A percentile compares a stretch with the other conserved stretches of the same genome.
These are phyloP conservation scores for Mortierella sp. DNA, from an alignment of 371 early-diverging fungal genomes.

Conservation along the genomic window DNA sequence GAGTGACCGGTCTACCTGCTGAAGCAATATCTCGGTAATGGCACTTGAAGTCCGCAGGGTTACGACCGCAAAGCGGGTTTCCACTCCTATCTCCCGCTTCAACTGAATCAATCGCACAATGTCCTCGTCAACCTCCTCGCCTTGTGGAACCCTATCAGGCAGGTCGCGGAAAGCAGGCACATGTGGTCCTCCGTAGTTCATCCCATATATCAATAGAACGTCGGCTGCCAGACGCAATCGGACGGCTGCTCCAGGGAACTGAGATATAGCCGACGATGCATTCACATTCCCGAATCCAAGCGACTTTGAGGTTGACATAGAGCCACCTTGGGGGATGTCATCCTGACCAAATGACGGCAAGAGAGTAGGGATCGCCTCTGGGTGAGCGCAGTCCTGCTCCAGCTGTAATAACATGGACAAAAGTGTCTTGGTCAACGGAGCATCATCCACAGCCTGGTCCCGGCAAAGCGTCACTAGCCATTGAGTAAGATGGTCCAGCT, in stretches of 20 bases:
- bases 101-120: slow-evolving; percentile 18
- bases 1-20: slow-evolving; percentile 38
- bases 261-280: slow-evolving; percentile 22
- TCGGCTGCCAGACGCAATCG: slow-evolving; percentile 46
- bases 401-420: slow-evolving; percentile 35
- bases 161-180: slow-evolving; percentile 24
- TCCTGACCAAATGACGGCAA: background rate
- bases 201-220: slow-evolving; percentile 30
- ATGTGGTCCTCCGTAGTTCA: slow-evolving; percentile 32
- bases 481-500: slow-evolving; percentile 30
- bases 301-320: background rate
- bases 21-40: slow-evolving; percentile 37
- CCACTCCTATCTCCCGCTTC: slow-evolving; percentile 36
- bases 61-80: slow-evolving; percentile 38
- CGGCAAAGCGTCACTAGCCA: slow-evolving; percentile 45
- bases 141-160: slow-evolving; percentile 20
- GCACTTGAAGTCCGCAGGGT: slow-evolving; percentile 32
- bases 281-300: slow-evolving; percentile 34
- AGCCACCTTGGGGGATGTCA: background rate
- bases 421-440: slow-evolving; percentile 26
- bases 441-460: slow-evolving; percentile 44
- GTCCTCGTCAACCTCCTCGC: slow-evolving; percentile 31
- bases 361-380: slow-evolving; percentile 21
- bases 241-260: slow-evolving; percentile 31
- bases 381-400: slow-evolving; percentile 27